Conservation (phyloP, 768 basidiomycete genomes). For the Leucocoprinus sp. region DNA sequence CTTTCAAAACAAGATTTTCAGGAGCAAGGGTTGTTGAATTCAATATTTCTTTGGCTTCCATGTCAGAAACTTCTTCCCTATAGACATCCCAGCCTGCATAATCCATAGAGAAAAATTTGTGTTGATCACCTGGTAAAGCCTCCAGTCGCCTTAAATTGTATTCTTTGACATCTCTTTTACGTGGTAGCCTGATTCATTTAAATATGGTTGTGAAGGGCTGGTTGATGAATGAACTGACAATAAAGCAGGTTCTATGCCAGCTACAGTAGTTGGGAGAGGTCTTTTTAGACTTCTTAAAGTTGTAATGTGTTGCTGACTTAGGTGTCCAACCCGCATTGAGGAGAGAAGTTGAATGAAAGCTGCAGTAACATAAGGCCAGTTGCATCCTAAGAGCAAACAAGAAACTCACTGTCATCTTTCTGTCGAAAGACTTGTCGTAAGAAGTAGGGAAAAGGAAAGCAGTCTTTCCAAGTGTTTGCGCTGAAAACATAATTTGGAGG, state of each 20-base stretch:
- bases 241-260: constrained; percentile 75
- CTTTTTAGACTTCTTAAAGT: constrained; percentile 50
- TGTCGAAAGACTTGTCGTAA: constrained; percentile 69
- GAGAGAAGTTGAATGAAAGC: constrained; percentile 82
- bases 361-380: constrained; percentile 18
- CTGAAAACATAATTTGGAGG: constrained; percentile 49
- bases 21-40: constrained; percentile 41
- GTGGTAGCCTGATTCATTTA: constrained; percentile 50
- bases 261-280: constrained; percentile 44
- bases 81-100: constrained; percentile 34
- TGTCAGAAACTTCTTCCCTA: constrained; percentile 21
- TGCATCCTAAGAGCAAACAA: background rate
- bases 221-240: constrained; percentile 38
- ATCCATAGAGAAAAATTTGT: constrained; percentile 35
- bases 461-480: constrained; percentile 48
- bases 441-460: constrained; percentile 36
- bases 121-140: constrained; percentile 30
- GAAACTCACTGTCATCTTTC: constrained; percentile 41
- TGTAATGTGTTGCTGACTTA: constrained; percentile 45
- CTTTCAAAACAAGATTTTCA: constrained; percentile 40
- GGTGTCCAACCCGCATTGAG: constrained; percentile 71
- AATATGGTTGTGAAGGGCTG: no score
- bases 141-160: constrained; percentile 60
- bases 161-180: constrained; percentile 65
- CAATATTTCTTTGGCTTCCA: constrained; percentile 25